Conservation (phyloP, 108 stramenopile genomes). For the Skeletonema marinoi region DNA sequence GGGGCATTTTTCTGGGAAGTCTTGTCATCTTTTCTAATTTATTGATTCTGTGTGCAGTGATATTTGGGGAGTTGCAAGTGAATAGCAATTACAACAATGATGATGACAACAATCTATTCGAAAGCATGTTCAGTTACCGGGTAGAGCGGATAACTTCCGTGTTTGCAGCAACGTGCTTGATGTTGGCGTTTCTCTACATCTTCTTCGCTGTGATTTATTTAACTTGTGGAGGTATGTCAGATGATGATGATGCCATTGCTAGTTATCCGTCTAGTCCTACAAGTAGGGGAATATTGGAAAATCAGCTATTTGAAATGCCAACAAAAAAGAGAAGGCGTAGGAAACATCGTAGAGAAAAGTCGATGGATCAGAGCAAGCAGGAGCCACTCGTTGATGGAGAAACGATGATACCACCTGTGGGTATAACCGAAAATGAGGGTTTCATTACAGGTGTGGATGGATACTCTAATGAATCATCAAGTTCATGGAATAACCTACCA, state of each 20-base stretch:
- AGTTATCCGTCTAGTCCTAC: neutral
- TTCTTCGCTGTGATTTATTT: constrained; percentile 67
- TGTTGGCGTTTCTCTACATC: constrained; percentile 73
- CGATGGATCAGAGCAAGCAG: constrained; percentile 30
- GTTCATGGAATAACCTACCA: neutral
- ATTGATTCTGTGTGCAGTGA: constrained; percentile 73
- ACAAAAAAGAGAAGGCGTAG: constrained; percentile 15
- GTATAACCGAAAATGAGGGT: constrained; percentile 39
- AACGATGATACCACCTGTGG: constrained; percentile 12
- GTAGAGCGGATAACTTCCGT: constrained; percentile 82
- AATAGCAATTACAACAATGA: constrained; percentile 53
- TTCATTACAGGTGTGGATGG: constrained; percentile 47
- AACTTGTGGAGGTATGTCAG: constrained; percentile 43
- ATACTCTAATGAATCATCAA: constrained; percentile 45
- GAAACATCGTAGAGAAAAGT: constrained; percentile 29
- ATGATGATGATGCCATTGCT: constrained; percentile 12
- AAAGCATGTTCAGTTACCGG: constrained; percentile 55
- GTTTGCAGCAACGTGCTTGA: constrained; percentile 77
- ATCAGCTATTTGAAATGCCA: constrained; percentile 40
- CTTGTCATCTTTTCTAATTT: constrained; percentile 84
- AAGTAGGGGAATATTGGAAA: neutral
- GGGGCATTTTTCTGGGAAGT: constrained; percentile 81
- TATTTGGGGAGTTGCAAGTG: constrained; percentile 86
- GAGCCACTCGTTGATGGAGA: constrained; percentile 31
- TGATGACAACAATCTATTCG: constrained; percentile 30